phyloP scores from a whole-genome alignment of 495 filamentous ascomycete species.

The Penicillium roqueforti region DNA sequence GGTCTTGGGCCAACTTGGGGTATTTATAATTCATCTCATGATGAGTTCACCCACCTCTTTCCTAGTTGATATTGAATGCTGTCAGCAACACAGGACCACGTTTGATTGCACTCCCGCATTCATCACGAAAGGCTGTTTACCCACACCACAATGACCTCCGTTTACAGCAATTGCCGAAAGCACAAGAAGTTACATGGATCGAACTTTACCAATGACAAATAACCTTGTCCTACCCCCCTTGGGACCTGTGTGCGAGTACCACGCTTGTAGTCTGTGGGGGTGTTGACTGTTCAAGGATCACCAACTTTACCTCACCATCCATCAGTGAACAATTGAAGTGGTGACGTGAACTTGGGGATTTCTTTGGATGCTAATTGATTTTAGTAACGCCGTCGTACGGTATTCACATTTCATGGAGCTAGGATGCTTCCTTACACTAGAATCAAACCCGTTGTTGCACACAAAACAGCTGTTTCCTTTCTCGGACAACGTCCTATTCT shows the following conservation, averaged over 20 bases:
- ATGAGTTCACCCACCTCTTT: background rate
- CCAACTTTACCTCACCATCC: background rate
- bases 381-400: constrained; percentile 4
- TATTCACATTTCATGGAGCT: constrained; percentile 8
- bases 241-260: constrained; percentile 1
- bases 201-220: constrained; percentile 9
- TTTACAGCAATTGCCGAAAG: constrained; percentile 1
- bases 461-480: background rate
- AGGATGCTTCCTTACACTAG: background rate
- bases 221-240: constrained; percentile 16
- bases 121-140: background rate
- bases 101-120: constrained; percentile 7
- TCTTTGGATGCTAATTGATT: background rate
- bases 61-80: background rate
- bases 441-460: background rate
- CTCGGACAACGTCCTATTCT: background rate
- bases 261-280: background rate
- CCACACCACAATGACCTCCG: background rate
- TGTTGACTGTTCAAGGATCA: background rate
- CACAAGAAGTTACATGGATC: constrained; percentile 23
- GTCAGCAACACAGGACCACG: background rate
- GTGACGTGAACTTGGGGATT: background rate
- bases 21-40: background rate
- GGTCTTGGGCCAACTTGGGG: background rate
- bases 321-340: background rate